Evolutionary conservation across 129 eudicot species (phyloP).

Genomic region (Ambrosia artemisiifolia): DNA sequence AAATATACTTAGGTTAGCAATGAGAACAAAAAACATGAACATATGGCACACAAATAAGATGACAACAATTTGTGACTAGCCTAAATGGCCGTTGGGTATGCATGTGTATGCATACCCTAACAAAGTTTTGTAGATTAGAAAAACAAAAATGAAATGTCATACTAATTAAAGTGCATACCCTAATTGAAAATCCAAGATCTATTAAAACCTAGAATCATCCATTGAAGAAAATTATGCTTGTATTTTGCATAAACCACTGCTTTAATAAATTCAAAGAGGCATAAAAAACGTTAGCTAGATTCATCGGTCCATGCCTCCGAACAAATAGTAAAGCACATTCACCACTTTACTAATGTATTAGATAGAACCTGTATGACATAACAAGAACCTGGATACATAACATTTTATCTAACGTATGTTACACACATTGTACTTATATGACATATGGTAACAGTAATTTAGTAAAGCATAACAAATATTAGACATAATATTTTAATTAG

Average conservation of each 20-base stretch:
- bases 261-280: slow-evolving; percentile 2
- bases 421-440: not conserved
- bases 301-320: not conserved
- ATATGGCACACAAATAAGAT: not conserved
- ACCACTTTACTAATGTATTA: no score
- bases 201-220: not conserved
- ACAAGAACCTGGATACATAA: not conserved
- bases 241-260: not conserved
- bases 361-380: no score
- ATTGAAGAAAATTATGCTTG: not conserved
- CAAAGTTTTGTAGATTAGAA: not conserved
- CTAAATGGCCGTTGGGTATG: not conserved
- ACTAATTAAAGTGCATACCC: not conserved
- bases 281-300: slow-evolving; percentile 2
- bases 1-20: not conserved
- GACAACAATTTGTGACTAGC: not conserved
- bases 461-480: not conserved
- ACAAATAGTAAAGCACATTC: not conserved
- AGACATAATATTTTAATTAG: no score
- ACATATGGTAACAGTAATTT: not conserved
- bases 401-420: not conserved
- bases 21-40: not conserved
- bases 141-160: not conserved
- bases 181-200: not conserved
- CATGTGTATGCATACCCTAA: not conserved